These are phyloP conservation scores for Neopestalotiopsis clavispora DNA, from an alignment of 2,329 filamentous ascomycete species.

Conservation along the genomic window DNA sequence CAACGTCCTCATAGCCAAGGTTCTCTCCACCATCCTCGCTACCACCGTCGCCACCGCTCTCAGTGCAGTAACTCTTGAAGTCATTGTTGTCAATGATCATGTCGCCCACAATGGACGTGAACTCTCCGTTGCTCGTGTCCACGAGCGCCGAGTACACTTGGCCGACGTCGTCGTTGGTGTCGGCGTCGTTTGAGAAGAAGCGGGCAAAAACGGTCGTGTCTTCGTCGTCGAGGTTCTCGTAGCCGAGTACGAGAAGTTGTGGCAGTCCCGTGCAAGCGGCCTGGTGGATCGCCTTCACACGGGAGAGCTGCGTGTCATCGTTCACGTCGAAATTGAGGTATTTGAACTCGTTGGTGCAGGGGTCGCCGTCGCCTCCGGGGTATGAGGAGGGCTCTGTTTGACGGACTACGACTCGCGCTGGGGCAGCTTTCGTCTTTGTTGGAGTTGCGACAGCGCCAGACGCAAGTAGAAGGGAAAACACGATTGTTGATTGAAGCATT, in stretches of 20 bases:
- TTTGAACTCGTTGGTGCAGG: background rate
- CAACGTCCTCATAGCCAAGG: background rate
- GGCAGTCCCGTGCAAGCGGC: background rate
- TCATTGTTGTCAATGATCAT: background rate
- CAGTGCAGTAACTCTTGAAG: background rate
- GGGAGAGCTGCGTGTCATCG: background rate
- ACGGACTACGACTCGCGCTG: background rate
- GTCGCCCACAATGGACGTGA: background rate
- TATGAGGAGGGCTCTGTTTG: background rate
- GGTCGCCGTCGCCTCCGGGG: background rate
- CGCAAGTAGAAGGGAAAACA: background rate
- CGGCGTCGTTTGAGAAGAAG: background rate
- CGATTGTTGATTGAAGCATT: background rate
- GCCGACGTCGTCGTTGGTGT: background rate
- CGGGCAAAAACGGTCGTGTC: background rate
- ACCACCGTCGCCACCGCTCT: background rate
- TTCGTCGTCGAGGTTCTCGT: background rate
- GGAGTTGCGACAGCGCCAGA: background rate
- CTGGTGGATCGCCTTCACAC: background rate
- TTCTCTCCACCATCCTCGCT: background rate
- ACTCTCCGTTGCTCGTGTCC: background rate
- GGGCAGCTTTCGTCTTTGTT: background rate
- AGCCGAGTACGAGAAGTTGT: background rate
- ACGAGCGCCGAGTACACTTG: background rate
- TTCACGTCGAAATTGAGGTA: background rate